These are phyloP conservation scores for Andrographis paniculata DNA, from an alignment of 305 asterid species.

Conservation along the genomic window DNA sequence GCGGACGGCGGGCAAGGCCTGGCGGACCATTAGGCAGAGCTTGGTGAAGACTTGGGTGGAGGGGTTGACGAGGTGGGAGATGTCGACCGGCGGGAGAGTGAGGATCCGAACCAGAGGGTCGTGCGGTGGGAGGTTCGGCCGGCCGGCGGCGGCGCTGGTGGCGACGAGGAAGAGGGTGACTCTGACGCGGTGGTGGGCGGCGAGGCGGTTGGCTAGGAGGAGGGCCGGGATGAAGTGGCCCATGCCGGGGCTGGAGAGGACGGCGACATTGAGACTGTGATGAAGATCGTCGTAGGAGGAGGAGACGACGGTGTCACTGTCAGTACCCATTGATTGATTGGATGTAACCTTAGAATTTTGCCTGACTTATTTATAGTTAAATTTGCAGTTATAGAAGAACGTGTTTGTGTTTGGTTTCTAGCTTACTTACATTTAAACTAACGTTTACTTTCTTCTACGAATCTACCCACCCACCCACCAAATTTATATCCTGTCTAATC, in stretches of 20 bases:
- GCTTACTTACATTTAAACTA: too few relatives aligned
- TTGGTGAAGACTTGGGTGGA: slow-evolving; percentile 29
- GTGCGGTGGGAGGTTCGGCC: slow-evolving; percentile 20
- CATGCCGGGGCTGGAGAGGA: slow-evolving; percentile 66
- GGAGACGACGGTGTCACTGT: not conserved
- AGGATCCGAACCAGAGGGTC: slow-evolving; percentile 16
- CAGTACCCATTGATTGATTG: too few relatives aligned
- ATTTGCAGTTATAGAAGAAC: too few relatives aligned
- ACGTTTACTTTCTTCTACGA: too few relatives aligned
- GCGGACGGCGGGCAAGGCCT: slow-evolving; percentile 29
- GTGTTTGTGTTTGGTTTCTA: too few relatives aligned
- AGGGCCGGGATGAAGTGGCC: slow-evolving; percentile 57
- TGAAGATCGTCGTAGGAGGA: slow-evolving; percentile 13
- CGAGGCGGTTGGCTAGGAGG: slow-evolving; percentile 48
- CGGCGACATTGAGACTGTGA: slow-evolving; percentile 30
- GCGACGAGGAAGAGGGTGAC: slow-evolving; percentile 40
- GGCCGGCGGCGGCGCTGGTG: slow-evolving; percentile 22
- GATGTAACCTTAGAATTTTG: too few relatives aligned
- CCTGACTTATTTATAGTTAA: too few relatives aligned
- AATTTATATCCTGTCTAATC: too few relatives aligned
- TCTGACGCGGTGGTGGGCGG: slow-evolving; percentile 28
- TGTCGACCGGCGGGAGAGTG: slow-evolving; percentile 37
- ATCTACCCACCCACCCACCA: too few relatives aligned
- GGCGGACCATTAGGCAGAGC: slow-evolving; percentile 32
- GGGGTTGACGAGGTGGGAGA: slow-evolving; percentile 32